These are phyloP conservation scores for Vanrija sp. DNA, from an alignment of 1,284 basidiomycete species.

Conservation along the genomic window DNA sequence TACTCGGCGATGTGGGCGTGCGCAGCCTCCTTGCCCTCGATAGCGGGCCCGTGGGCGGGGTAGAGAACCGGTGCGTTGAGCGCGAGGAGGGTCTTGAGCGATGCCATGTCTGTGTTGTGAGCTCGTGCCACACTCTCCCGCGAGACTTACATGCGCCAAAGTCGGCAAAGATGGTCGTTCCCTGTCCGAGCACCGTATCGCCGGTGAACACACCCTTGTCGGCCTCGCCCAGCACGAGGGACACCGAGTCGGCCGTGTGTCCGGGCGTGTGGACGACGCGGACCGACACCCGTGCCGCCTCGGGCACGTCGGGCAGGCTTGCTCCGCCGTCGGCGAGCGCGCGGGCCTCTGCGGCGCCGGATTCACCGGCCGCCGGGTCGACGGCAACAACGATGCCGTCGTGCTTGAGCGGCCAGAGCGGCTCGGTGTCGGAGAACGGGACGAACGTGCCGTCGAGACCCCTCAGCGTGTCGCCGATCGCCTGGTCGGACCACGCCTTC, in stretches of 20 bases:
- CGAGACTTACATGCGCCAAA: conserved; percentile 61
- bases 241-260: conserved; percentile 84
- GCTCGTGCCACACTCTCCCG: background rate
- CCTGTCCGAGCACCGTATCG: conserved; percentile 86
- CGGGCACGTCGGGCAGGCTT: conserved; percentile 31
- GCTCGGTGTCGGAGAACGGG: background rate
- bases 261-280: conserved; percentile 81
- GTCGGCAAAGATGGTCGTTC: conserved; percentile 86
- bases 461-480: conserved; percentile 27
- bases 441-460: background rate
- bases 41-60: conserved; percentile 77
- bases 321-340: background rate
- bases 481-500: conserved; percentile 19
- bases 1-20: conserved; percentile 61
- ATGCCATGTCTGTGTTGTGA: conserved; percentile 34
- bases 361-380: conserved; percentile 25
- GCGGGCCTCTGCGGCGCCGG: too few relatives aligned
- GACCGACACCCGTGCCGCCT: conserved; percentile 48
- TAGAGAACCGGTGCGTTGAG: conserved; percentile 56
- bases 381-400: conserved; percentile 8
- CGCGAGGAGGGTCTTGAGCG: conserved; percentile 39
- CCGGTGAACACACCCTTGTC: conserved; percentile 74
- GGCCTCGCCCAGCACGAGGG: conserved; percentile 56
- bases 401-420: background rate
- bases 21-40: conserved; percentile 52